phyloP scores from a whole-genome alignment of 192 early-diverging fungal species.

The Coemansia sp. region DNA sequence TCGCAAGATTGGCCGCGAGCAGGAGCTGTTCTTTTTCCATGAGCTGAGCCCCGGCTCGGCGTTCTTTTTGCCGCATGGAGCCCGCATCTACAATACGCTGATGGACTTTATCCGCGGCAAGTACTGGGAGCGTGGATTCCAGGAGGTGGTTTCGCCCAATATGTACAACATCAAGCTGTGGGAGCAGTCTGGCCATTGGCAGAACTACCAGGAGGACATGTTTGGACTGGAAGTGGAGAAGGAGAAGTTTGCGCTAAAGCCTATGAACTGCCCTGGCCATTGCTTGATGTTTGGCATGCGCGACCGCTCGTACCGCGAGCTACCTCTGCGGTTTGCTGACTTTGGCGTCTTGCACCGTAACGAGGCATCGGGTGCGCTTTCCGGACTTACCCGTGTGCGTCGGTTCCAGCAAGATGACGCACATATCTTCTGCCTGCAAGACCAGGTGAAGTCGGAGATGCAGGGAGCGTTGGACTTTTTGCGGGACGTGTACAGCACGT shows the following conservation, averaged over 20 bases:
- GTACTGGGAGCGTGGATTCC: constrained; percentile 91
- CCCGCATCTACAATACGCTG: constrained; percentile 94
- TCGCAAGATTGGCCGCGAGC: constrained; percentile 93
- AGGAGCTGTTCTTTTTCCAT: constrained; percentile 99
- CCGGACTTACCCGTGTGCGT: constrained; percentile 93
- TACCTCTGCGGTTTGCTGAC: constrained; percentile 93
- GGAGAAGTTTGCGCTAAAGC: constrained; percentile 96
- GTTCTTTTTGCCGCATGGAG: constrained; percentile 95
- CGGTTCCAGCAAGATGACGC: constrained; percentile 99
- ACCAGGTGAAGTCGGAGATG: constrained; percentile 87
- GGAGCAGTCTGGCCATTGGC: constrained; percentile 93
- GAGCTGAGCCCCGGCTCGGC: constrained; percentile 89
- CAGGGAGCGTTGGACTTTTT: constrained; percentile 82
- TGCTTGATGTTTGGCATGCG: constrained; percentile 94
- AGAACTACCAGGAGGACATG: constrained; percentile 98
- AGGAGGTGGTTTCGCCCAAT: constrained; percentile 97
- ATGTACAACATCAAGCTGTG: constrained; percentile 98
- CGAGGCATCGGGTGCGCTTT: constrained; percentile 89
- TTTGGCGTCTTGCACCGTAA: constrained; percentile 98
- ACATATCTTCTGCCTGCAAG: constrained; percentile 92
- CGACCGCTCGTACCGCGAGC: constrained; percentile 92
- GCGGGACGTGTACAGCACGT: constrained; percentile 84
- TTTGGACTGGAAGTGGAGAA: constrained; percentile 94
- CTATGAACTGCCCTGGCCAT: constrained; percentile 99
- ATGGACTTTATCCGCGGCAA: constrained; percentile 84